These are phyloP conservation scores for Colletotrichum acutatum DNA, from an alignment of 2,329 filamentous ascomycete species.

Conservation along the genomic window DNA sequence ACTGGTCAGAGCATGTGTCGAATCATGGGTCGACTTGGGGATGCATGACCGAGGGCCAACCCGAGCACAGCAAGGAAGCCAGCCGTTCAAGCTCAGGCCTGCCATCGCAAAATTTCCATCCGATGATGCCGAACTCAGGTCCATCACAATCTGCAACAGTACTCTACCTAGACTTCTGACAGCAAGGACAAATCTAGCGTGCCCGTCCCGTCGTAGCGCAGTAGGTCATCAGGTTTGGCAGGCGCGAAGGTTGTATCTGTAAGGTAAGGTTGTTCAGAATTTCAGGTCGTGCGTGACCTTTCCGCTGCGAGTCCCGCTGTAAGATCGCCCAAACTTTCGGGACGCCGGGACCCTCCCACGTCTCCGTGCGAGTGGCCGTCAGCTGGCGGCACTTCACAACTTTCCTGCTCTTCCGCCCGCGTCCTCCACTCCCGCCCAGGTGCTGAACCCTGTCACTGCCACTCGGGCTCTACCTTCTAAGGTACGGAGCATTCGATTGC, in stretches of 20 bases:
- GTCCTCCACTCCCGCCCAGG: neutral
- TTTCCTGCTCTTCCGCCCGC: neutral
- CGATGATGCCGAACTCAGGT: conserved; percentile 24
- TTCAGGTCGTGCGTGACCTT: neutral
- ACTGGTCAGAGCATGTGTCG: neutral
- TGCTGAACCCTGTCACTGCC: conserved; percentile 15
- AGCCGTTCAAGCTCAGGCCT: neutral
- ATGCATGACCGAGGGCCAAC: neutral
- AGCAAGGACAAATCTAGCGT: conserved; percentile 2
- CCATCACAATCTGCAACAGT: conserved; percentile 16
- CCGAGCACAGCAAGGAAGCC: neutral
- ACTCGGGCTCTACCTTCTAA: too few species aligned
- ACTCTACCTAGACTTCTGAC: neutral
- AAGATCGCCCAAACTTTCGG: conserved; percentile 26
- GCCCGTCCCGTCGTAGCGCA: conserved; percentile 20
- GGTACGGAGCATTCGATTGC: too few species aligned
- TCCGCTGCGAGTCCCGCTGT: conserved; percentile 2
- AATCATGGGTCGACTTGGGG: neutral
- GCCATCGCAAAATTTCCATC: conserved; percentile 34
- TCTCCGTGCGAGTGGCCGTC: conserved; percentile 14
- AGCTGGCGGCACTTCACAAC: neutral
- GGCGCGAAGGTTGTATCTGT: neutral
- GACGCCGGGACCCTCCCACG: conserved; percentile 25
- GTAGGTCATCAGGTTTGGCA: neutral
- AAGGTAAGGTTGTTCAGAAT: neutral